Evolutionary conservation across 352 stramenopile genomes (phyloP), one percentile per base, ranked within the genome.

Genomic region (Globisporangium uncinulatum): DNA sequence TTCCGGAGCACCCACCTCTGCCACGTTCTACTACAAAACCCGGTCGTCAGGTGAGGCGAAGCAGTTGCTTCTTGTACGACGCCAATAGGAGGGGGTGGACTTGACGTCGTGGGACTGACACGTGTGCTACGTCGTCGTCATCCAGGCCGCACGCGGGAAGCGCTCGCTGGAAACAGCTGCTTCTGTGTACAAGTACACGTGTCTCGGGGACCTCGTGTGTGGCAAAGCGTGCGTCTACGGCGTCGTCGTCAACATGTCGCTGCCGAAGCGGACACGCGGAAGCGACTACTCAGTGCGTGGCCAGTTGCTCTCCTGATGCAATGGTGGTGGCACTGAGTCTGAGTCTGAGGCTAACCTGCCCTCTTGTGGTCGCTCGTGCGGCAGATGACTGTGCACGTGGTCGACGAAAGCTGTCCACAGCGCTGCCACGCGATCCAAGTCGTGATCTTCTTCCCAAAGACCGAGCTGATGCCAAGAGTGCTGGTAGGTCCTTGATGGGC

Each of bases 311-410:
- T 43, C 14, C 41, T 31, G n/a, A 17, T 51, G 29, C 19, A 7
- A 17, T 51, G 19, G 21, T 32, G 9, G 45, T 51, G 7, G n/a
- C 6, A 37, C 46, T 42, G 11, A 17, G 13, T 43, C n/a, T 4
- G 32, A 20, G 15, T 51, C 8, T 34, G 37, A 10, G 9, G 14
- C 15, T 32, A 29, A 4, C 24, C 3, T 51, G 20, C 17, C 42
- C 6, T 17, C 9, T 13, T 53, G 29, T 11, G 37, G 10, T 6
- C 2, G 20, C 5, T 54, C 1, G 8, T 54, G 10, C 37, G 46
- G 8, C 47, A 92, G 83, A 92, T 92, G 79, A 83, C 73, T 36
- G 59, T 92, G 2, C 69, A 83, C 39, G 42, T 92, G 14, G 70
- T 79, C 7, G 83, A 92, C 46, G 83, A 90, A 34, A 89, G 68